A percentile compares a stretch with the other conserved stretches of the same genome.
Conservation (phyloP, 768 basidiomycete species). For the Lyophyllum atratum region DNA sequence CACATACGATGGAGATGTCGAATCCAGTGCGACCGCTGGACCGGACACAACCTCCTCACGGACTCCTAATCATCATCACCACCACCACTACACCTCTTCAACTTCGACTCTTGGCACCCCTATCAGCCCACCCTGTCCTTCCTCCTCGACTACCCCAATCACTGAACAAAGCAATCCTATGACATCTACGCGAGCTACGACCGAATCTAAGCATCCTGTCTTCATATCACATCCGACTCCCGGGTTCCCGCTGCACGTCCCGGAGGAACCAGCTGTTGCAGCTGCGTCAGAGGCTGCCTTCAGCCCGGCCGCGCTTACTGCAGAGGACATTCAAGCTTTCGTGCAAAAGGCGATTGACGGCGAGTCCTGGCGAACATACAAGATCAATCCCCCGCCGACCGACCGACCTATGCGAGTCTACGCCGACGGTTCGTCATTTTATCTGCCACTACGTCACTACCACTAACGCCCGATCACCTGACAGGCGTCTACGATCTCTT, state of each 20-base stretch:
- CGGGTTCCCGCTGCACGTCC: conserved; percentile 27
- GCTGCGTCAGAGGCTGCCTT: conserved; percentile 41
- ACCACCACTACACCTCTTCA: conserved; percentile 47
- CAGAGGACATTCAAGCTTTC: conserved; percentile 79
- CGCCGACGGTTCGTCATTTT: conserved; percentile 74
- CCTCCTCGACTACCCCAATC: conserved; percentile 26
- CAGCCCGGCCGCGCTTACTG: conserved; percentile 67
- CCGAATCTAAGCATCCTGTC: conserved; percentile 29
- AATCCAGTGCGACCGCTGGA: conserved; percentile 70
- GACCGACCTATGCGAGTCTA: conserved; percentile 87
- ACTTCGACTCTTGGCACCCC: conserved; percentile 56
- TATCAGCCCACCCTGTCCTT: conserved; percentile 26
- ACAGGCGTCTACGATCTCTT: conserved; percentile 95
- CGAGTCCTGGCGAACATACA: conserved; percentile 66
- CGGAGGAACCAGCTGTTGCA: conserved; percentile 45
- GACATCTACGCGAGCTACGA: conserved; percentile 20
- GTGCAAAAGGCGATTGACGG: conserved; percentile 78
- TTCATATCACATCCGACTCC: conserved; percentile 34
- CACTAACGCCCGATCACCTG: conserved; percentile 25
- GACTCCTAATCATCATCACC: conserved; percentile 28
- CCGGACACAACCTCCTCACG: conserved; percentile 39
- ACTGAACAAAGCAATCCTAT: conserved; percentile 23
- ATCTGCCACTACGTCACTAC: conserved; percentile 28
- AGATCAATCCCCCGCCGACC: conserved; percentile 81
- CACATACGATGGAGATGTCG: conserved; percentile 89